A percentile compares a stretch with the other conserved stretches of the same genome.
Conservation (phyloP, 805 yeast species). For the Metschnikowia kofuensis region DNA sequence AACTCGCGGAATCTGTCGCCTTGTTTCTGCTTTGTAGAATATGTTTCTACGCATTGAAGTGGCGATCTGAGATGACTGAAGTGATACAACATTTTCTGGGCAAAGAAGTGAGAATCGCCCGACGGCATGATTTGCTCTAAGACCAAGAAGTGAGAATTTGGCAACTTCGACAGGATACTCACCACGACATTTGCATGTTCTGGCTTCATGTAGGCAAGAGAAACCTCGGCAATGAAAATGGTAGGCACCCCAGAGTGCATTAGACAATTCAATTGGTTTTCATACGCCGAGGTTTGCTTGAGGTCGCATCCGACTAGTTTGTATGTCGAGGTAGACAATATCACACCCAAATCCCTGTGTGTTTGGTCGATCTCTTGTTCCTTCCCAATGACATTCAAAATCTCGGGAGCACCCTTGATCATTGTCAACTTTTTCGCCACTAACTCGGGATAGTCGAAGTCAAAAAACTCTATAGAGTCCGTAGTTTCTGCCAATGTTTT, state of each 20-base stretch:
- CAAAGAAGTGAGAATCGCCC: conserved; percentile 63
- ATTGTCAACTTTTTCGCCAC: conserved; percentile 52
- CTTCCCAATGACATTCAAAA: conserved; percentile 44
- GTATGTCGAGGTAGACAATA: conserved; percentile 30
- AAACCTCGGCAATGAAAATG: conserved; percentile 77
- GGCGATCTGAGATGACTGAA: conserved; percentile 67
- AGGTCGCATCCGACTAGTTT: conserved; percentile 67
- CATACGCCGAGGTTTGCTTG: conserved; percentile 43
- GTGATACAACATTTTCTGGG: conserved; percentile 71
- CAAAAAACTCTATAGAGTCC: conserved; percentile 48
- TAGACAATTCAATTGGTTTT: conserved; percentile 24
- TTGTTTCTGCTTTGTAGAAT: conserved; percentile 53
- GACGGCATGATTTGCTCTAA: conserved; percentile 72
- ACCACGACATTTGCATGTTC: conserved; percentile 63
- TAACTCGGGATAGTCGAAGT: conserved; percentile 73
- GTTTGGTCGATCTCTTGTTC: neutral
- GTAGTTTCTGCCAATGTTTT: conserved; percentile 28
- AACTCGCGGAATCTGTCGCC: conserved; percentile 48
- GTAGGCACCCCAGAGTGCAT: conserved; percentile 36
- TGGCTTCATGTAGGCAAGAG: conserved; percentile 75
- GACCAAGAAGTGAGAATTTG: conserved; percentile 57
- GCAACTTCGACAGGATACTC: conserved; percentile 41
- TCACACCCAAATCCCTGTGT: conserved; percentile 18
- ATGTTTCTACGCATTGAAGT: conserved; percentile 56
- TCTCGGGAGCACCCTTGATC: conserved; percentile 48